Evolutionary conservation across 176 grass and related monocot genomes (phyloP).

Genomic region (Triticum urartu): DNA sequence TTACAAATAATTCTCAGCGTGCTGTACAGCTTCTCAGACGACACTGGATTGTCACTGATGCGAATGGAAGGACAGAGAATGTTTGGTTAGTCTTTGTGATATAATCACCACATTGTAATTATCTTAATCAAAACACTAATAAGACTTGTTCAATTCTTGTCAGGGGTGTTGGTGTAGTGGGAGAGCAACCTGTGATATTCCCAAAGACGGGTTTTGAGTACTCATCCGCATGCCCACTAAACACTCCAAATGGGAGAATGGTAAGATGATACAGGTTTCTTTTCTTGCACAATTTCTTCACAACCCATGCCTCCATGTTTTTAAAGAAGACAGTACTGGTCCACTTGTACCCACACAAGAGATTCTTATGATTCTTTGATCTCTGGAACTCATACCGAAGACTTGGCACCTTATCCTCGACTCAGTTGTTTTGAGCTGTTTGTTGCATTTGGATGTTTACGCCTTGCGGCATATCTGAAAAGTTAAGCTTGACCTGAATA

Average conservation of each 20-base stretch:
- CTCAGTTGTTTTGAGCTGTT: neutral
- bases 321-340: neutral
- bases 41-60: slow-evolving; percentile 81
- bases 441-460: neutral
- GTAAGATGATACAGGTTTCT: slow-evolving; percentile 24
- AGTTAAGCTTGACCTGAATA: neutral
- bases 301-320: neutral
- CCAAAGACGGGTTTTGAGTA: slow-evolving; percentile 69
- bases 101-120: neutral
- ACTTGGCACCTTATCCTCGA: neutral
- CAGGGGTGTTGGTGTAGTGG: slow-evolving; percentile 75
- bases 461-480: neutral
- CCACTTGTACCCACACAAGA: neutral
- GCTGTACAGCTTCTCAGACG: slow-evolving; percentile 78
- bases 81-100: slow-evolving; percentile 51
- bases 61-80: slow-evolving; percentile 76
- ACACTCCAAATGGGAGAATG: slow-evolving; percentile 80
- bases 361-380: neutral
- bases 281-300: neutral
- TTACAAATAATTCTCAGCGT: slow-evolving; percentile 70
- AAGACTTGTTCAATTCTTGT: slow-evolving; percentile 17
- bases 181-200: slow-evolving; percentile 82
- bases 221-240: slow-evolving; percentile 71
- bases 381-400: neutral
- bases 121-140: neutral